Base-by-base conservation (phyloP, 169 alveolate species). In the Eimeria maxima region DNA sequence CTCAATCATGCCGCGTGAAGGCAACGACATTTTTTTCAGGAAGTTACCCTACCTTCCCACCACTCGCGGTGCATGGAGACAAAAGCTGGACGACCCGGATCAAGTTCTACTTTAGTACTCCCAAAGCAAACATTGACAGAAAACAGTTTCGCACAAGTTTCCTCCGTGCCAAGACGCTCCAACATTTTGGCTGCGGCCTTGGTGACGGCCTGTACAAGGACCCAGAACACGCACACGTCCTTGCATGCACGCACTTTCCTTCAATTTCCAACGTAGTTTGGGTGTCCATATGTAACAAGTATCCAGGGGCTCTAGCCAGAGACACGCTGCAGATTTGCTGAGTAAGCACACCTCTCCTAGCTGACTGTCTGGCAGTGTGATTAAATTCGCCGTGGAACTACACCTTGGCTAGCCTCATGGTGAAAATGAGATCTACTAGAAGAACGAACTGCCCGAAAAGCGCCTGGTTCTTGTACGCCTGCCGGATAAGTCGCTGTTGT, bases 381-480 rank as follows among this genome's bases (percentile, higher is more conserved):
- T 27, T 47, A 27, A 22, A 22, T 24, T 50, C 3, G 88, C 67
- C n/a, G 27, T 27, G 55, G 76, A 45, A 53, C 27, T 60, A 27
- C 76, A 93, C 96, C 78, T 94, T 87, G 45, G 87, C 96, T 24
- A 94, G 95, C 38, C 92, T 8, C 91, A 87, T 81, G 53, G 95
- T 91, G 81, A 84, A 29, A 67, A 86, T 73, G 74, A 55, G 86
- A 74, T 94, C 96, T 55, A 87, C 90, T n/a, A 94, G 91, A 8
- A 63, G 90, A 8, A 94, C 63, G 47, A 84, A 94, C 29, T 94
- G 95, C 33, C 96, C 95, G 33, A 94, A 57, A 20, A 33, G 95
- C 44, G 96, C 96, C 73, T 94, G 95, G 95, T 94, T 78, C 55
- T 69, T 44, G 91, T 60, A 84, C 33, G 96, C 96, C 84, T 86